Base-by-base conservation (phyloP, 257 asterid genomes). In the Capsicum chinense region DNA sequence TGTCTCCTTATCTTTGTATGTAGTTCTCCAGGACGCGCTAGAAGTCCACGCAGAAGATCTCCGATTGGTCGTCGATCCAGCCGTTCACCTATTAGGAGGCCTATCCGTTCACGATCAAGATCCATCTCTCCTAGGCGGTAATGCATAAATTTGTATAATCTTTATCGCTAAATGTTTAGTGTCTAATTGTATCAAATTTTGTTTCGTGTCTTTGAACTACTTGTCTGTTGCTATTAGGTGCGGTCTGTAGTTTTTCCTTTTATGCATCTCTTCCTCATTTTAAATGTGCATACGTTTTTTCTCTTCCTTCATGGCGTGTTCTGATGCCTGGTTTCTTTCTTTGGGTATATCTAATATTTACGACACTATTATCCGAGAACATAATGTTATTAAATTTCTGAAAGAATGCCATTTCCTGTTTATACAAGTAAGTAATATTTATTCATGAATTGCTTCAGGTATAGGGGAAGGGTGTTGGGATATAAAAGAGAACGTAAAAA, bases 41-140 rank as follows among this genome's bases (percentile, higher is more conserved):
- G 97, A 80, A 94, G 94, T 81, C 99, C 99, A 79, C 97, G 95
- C 52, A 93, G 97, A 89, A 93, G 97, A 85, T 95, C 99, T 74
- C 97, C 98, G 6, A 33, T 93, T 73, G 90, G 93, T 74, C 98
- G 99, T 70, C 91, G 98, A 82, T 94, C 97, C 37, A 95, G 97
- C 79, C 97, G 98, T 84, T 94, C 99, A 69, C 99, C 99, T 83
- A 62, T 93, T 57, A 85, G 99, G 81, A 93, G 97, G 91, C 99
- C 98, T 66, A 89, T 87, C 76, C 98, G 92, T 59, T 93, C 99
- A 21, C 94, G 93, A 35, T 97, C 98, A 68, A 92, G 92, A 58
- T 94, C 98, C 2, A 85, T 89, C 80, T 91, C 99, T 78, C 98
- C 98, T 33, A 92, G 97, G 89, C 93, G 99, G 99, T 94, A 83